Conservation (phyloP, 2,329 filamentous ascomycete genomes). For the Xylariaceae sp. region DNA sequence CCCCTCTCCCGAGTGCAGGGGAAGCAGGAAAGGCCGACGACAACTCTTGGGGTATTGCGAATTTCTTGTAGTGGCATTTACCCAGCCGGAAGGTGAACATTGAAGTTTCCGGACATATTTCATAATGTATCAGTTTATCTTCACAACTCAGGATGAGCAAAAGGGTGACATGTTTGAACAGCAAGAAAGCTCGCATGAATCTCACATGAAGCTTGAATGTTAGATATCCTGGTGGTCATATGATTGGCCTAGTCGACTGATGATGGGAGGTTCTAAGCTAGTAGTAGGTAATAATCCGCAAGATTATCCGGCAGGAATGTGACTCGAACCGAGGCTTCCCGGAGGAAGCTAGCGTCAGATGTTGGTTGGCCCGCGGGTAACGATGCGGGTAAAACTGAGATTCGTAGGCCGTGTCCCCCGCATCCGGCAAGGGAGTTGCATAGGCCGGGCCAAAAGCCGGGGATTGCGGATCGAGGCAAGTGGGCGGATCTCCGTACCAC, state of each 20-base stretch:
- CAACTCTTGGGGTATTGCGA: background rate
- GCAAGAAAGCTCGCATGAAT: no score
- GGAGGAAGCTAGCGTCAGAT: slow-evolving; percentile 5
- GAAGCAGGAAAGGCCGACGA: background rate
- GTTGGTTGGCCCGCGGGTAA: slow-evolving; percentile 1
- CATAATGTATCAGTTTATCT: no score
- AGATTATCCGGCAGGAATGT: background rate
- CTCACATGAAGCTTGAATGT: no score
- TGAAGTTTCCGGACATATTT: no score
- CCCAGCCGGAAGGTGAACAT: no score
- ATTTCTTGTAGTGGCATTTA: no score
- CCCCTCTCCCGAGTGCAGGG: background rate
- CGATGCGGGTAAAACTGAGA: background rate
- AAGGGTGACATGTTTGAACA: no score
- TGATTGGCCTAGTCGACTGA: no score
- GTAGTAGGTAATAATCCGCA: background rate
- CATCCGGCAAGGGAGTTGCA: slow-evolving; percentile 16
- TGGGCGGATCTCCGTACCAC: slow-evolving; percentile 4
- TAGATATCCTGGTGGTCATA: no score
- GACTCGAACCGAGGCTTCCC: background rate
- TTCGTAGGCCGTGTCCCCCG: slow-evolving; percentile 11
- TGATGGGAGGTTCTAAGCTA: no score
- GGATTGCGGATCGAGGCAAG: slow-evolving; percentile 16
- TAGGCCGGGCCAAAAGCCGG: slow-evolving; percentile 4
- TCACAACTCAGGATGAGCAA: no score